phyloP scores from a whole-genome alignment of 2,329 filamentous ascomycete species.

The Aschersonia sp. region DNA sequence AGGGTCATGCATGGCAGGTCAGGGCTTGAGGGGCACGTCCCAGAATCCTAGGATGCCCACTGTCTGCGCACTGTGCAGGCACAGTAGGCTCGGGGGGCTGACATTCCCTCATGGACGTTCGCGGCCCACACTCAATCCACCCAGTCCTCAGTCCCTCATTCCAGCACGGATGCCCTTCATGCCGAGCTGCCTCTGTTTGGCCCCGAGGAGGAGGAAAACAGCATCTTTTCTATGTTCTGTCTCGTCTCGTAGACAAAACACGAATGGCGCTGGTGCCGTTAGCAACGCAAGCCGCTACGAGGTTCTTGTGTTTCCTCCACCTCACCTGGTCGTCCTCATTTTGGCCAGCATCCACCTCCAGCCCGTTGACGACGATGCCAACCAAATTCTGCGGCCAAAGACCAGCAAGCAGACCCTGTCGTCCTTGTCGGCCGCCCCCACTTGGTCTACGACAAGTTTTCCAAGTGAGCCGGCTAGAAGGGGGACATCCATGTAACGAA shows the following conservation, averaged over 20 bases:
- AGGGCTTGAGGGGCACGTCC: no score
- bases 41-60: not conserved
- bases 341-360: no score
- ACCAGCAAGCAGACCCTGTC: not conserved
- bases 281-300: no score
- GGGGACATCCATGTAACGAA: not conserved
- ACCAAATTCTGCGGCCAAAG: no score
- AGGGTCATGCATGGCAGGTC: no score
- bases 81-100: not conserved
- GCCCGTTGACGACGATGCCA: no score
- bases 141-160: conserved; percentile 1
- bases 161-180: not conserved
- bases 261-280: no score
- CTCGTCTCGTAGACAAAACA: no score
- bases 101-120: not conserved
- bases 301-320: no score
- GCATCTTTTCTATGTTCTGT: no score
- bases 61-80: not conserved
- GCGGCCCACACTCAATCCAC: not conserved
- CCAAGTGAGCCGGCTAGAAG: not conserved
- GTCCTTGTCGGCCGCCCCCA: not conserved
- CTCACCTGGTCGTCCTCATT: no score
- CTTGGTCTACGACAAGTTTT: not conserved
- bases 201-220: no score
- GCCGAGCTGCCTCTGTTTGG: not conserved